Evolutionary conservation across 306 rosid species (phyloP).

Genomic region (Vigna unguiculata): DNA sequence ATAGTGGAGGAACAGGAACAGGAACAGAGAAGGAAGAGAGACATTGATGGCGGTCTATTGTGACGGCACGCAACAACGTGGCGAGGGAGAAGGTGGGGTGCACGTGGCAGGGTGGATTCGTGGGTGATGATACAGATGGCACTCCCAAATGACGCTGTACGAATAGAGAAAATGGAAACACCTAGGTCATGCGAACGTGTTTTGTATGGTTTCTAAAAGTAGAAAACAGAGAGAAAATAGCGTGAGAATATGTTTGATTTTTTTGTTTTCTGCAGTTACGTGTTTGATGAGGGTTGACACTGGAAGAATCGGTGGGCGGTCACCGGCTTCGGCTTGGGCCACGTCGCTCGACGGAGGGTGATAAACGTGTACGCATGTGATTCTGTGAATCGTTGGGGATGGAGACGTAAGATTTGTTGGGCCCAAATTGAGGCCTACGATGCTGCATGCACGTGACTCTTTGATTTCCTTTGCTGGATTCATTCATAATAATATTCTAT

Average conservation of each 20-base stretch:
- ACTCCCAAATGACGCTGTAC: not conserved
- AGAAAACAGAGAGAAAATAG: not conserved
- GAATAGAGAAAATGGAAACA: not conserved
- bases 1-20: too few species aligned
- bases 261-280: constrained; percentile 14
- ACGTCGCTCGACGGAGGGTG: not conserved
- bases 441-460: not conserved
- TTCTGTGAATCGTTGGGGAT: not conserved
- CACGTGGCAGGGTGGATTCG: constrained; percentile 24
- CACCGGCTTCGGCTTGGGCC: constrained; percentile 35
- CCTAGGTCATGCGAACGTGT: constrained; percentile 30
- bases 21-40: too few species aligned
- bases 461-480: not conserved
- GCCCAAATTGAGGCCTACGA: not conserved
- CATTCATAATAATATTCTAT: not conserved
- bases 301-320: not conserved
- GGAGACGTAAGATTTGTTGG: not conserved
- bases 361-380: constrained; percentile 41
- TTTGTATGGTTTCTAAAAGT: constrained; percentile 27
- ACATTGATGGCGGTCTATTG: not conserved
- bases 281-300: constrained; percentile 24
- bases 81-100: constrained; percentile 3
- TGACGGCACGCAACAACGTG: constrained; percentile 39
- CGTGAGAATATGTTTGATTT: too few species aligned
- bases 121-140: constrained; percentile 40